Base-by-base conservation (phyloP, 768 basidiomycete genomes). In the Fistulinella prunicolor region DNA sequence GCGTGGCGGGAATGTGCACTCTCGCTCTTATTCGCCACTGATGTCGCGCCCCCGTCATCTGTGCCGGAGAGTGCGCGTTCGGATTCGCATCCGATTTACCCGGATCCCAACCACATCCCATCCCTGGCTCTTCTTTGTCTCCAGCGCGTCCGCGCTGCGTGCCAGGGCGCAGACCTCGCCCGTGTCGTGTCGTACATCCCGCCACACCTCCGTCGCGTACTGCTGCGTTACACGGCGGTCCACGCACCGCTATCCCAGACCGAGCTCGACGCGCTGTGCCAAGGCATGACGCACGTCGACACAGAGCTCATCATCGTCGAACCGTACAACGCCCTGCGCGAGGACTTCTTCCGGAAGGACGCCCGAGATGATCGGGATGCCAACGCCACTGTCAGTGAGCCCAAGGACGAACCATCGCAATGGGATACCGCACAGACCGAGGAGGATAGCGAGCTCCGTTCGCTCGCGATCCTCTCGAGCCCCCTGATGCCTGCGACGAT, bases 271-370 rank as follows among this genome's bases (percentile, higher is more conserved):
- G 69, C 75, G 8, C 59, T 88, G 5, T 75, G 77, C 45, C 72
- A 71, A 28, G 68, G 72, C 0, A 66, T 78, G 5, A 73, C 77
- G 1, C 80, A 85, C 57, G 73, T 75, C 3, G 78, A 79, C 43
- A 81, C 84, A 1, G 88, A 89, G 50, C 66, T 87, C 10, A 61
- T 89, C 30, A 61, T 90, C 20, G 73, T 86, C 22, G 83, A 83
- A 13, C 82, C 81, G 0, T 60, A 69, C 20, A 75, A 75, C 9
- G 54, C 64, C 7, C 57, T 82, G 3, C 73, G 66, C 16, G 71
- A 73, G 32, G 71, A 75, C 41, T 62, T 73, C 49, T 77, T 83
- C 54, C 59, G 64, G 40, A 41, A 52, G 36, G 28, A 38, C 20
- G 22, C 20, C 16, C 39, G 9, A 6, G 28, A 28, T 28, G 28